phyloP scores from a whole-genome alignment of 345 rosid genomes.

The Hirschfeldia incana region DNA sequence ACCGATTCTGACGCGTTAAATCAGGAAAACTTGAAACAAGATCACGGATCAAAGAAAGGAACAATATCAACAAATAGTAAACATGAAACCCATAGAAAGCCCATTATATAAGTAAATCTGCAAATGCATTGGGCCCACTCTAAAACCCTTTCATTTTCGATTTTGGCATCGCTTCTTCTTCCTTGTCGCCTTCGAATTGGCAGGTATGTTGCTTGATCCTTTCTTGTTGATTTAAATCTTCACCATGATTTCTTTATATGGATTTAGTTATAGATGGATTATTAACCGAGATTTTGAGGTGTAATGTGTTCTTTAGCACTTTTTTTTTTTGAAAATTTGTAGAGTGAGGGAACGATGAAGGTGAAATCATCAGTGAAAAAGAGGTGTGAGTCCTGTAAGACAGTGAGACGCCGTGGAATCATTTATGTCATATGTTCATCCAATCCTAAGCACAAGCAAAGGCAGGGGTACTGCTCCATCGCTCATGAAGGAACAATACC shows the following conservation, averaged over 20 bases:
- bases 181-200: conserved; percentile 29
- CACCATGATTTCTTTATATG: neutral
- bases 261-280: neutral
- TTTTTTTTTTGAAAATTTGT: neutral
- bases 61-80: too few relatives aligned
- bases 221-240: neutral
- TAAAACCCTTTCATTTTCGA: conserved; percentile 30
- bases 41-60: too few relatives aligned
- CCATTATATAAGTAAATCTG: conserved; percentile 11
- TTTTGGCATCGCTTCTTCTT: conserved; percentile 7
- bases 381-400: conserved; percentile 88
- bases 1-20: too few relatives aligned
- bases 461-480: conserved; percentile 65
- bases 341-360: conserved; percentile 65
- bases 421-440: conserved; percentile 68
- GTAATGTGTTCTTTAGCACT: neutral
- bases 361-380: conserved; percentile 96
- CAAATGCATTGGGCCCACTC: neutral
- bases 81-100: conserved; percentile 17
- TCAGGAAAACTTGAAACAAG: too few relatives aligned
- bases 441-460: conserved; percentile 93
- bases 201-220: conserved; percentile 16
- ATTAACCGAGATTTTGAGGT: neutral
- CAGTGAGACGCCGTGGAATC: conserved; percentile 85
- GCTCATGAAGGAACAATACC: conserved; percentile 48